A percentile compares a stretch with the other conserved stretches of the same genome.
Evolutionary conservation across 768 basidiomycete genomes (phyloP).

Genomic region (Boletales sp.): DNA sequence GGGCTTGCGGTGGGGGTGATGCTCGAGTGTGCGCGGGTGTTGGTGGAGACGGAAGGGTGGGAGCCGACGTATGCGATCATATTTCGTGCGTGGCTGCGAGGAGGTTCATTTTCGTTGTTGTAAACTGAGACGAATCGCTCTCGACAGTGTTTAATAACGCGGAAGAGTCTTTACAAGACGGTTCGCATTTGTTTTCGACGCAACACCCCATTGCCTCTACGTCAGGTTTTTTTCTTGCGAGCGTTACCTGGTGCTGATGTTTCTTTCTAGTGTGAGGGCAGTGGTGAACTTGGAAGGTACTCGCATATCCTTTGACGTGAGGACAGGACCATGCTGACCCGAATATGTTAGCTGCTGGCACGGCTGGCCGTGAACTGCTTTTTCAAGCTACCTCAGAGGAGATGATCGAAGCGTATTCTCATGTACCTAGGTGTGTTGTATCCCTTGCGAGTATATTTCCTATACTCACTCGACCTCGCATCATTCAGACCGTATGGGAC

Average conservation of each 20-base stretch:
- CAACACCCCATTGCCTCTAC: slow-evolving; percentile 74
- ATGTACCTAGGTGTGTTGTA: slow-evolving; percentile 65
- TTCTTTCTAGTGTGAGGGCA: slow-evolving; percentile 61
- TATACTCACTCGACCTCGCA: neutral
- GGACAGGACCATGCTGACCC: slow-evolving; percentile 3
- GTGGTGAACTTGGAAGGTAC: slow-evolving; percentile 88
- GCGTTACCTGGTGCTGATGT: neutral
- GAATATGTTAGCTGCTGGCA: slow-evolving; percentile 65
- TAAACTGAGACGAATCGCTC: neutral
- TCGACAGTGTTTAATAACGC: slow-evolving; percentile 86
- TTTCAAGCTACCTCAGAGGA: slow-evolving; percentile 96
- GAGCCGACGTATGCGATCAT: slow-evolving; percentile 74
- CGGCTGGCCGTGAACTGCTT: slow-evolving; percentile 80
- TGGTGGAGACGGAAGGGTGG: slow-evolving; percentile 62
- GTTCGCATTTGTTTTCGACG: slow-evolving; percentile 89
- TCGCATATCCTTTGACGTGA: neutral
- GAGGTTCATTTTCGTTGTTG: neutral
- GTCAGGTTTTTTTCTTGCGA: slow-evolving; percentile 39
- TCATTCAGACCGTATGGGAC: slow-evolving; percentile 74
- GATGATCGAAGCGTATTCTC: slow-evolving; percentile 89
- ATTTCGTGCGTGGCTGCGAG: slow-evolving; percentile 56
- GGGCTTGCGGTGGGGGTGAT: slow-evolving; percentile 86
- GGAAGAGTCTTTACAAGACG: slow-evolving; percentile 94
- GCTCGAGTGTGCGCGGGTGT: slow-evolving; percentile 82
- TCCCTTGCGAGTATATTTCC: neutral